A percentile compares a stretch with the other conserved stretches of the same genome.
These are phyloP conservation scores for Neurospora intermedia DNA, from an alignment of 495 filamentous ascomycete genomes.

Conservation along the genomic window DNA sequence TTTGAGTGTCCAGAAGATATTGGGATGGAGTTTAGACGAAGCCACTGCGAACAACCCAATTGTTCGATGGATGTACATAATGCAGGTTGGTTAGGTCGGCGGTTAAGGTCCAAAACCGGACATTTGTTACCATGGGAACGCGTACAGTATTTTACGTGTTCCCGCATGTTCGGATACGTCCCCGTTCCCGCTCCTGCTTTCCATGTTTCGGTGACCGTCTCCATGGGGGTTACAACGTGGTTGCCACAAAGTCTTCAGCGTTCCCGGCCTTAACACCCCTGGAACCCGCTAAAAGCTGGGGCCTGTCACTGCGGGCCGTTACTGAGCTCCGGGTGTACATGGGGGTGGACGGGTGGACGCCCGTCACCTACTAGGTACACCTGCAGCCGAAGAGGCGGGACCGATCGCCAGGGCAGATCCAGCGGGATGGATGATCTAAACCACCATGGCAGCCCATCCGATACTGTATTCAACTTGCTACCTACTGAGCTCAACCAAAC, in stretches of 20 bases:
- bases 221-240: neutral
- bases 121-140: neutral
- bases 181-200: neutral
- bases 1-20: neutral
- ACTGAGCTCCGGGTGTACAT: neutral
- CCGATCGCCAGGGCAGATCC: neutral
- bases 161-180: neutral
- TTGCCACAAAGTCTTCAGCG: neutral
- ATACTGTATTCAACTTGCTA: too few species aligned
- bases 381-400: too few species aligned
- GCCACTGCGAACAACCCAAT: neutral
- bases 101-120: neutral
- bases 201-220: neutral
- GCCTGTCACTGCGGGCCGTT: neutral
- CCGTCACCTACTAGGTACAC: too few species aligned
- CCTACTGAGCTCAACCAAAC: too few species aligned
- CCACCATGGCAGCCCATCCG: too few species aligned
- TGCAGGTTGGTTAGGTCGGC: neutral
- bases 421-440: too few species aligned
- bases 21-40: neutral
- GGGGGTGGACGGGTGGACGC: too few species aligned
- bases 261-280: neutral
- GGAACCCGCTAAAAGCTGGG: neutral
- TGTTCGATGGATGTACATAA: neutral
- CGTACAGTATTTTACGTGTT: neutral